These are phyloP conservation scores for Diaporthe longicolla DNA, from an alignment of 2,329 filamentous ascomycete species.

Conservation along the genomic window DNA sequence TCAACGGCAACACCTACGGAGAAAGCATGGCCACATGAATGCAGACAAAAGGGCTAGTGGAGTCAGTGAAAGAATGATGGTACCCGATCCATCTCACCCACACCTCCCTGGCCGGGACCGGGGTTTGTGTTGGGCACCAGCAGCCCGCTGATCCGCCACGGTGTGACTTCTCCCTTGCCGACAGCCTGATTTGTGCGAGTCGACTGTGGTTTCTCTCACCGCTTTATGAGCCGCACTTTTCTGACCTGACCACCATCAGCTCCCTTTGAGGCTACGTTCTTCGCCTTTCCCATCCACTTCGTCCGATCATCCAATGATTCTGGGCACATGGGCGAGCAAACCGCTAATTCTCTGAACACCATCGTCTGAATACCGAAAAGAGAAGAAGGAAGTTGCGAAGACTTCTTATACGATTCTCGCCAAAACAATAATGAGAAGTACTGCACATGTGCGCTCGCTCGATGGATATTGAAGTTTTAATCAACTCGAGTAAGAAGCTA, in stretches of 20 bases:
- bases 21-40: not conserved
- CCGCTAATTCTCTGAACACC: not conserved
- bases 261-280: not conserved
- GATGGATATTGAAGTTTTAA: not conserved
- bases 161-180: not conserved
- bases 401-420: not conserved
- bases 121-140: constrained; percentile 20
- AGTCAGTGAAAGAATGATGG: not conserved
- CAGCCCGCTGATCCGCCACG: not conserved
- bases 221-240: not conserved
- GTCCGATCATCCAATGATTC: no score
- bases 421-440: no score
- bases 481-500: not conserved
- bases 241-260: not conserved
- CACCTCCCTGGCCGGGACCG: not conserved
- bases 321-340: not conserved
- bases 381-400: no score
- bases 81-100: no score
- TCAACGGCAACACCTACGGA: not conserved
- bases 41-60: no score
- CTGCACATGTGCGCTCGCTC: accelerated
- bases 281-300: not conserved
- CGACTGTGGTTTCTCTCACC: not conserved
- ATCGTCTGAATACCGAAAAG: no score
- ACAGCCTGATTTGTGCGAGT: not conserved